phyloP scores from a whole-genome alignment of 2,329 filamentous ascomycete genomes.

The Fusarium brevicatenulatum region DNA sequence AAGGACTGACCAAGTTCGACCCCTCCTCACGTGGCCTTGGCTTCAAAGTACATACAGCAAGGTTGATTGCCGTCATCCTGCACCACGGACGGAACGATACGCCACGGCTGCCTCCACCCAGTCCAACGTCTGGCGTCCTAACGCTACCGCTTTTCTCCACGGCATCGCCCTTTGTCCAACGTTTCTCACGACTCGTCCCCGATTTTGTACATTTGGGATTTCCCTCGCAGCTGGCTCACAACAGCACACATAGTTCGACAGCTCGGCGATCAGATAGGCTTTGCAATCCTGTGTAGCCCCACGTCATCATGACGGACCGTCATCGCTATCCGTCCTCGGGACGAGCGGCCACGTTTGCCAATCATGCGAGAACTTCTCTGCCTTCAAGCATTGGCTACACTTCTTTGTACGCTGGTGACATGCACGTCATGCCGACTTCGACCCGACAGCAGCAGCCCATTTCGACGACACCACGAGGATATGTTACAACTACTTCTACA shows the following conservation, averaged over 20 bases:
- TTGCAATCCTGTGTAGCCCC: constrained; percentile 15
- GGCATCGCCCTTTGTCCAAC: constrained; percentile 31
- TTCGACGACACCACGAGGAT: constrained; percentile 48
- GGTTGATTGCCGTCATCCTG: constrained; percentile 38
- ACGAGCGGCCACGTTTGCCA: constrained; percentile 58
- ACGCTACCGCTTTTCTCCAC: constrained; percentile 26
- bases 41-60: constrained; percentile 6
- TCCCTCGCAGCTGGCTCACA: constrained; percentile 5
- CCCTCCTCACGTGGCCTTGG: constrained; percentile 45
- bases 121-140: constrained; percentile 19
- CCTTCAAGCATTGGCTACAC: constrained; percentile 62
- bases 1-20: constrained; percentile 34
- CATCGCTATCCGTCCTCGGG: constrained; percentile 55
- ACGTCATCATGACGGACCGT: constrained; percentile 59
- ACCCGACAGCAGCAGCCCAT: constrained; percentile 46
- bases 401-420: constrained; percentile 62
- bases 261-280: constrained; percentile 11
- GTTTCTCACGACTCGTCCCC: constrained; percentile 23
- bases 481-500: constrained; percentile 48
- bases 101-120: constrained; percentile 24
- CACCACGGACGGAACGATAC: constrained; percentile 18
- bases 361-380: constrained; percentile 64
- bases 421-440: constrained; percentile 62
- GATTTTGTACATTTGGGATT: constrained; percentile 5
- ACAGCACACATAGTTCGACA: constrained; percentile 16